Percentiles rank a stretch among this genome's conserved stretches.
These are phyloP conservation scores for Fonsecaea nubica DNA, from an alignment of 2,329 filamentous ascomycete species.

Conservation along the genomic window DNA sequence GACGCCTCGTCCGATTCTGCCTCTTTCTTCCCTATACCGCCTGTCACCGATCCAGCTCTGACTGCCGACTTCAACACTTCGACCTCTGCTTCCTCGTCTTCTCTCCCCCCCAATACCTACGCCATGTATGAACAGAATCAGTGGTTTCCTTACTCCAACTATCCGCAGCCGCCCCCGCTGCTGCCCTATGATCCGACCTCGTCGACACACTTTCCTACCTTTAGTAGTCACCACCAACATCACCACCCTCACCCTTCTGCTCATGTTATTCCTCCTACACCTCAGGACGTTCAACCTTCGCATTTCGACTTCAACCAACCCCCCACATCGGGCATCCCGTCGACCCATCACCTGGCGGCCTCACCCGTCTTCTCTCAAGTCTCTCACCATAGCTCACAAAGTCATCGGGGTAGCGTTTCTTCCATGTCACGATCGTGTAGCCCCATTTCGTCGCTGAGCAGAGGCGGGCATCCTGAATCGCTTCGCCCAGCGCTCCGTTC, in stretches of 20 bases:
- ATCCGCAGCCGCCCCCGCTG: constrained; percentile 31
- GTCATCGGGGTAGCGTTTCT: constrained; percentile 33
- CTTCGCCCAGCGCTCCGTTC: constrained; percentile 32
- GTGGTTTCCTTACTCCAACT: constrained; percentile 36
- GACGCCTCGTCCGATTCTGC: constrained; percentile 31
- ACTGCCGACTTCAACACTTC: constrained; percentile 25
- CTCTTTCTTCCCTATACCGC: constrained; percentile 36
- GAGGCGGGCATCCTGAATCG: constrained; percentile 20
- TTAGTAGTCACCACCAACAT: constrained; percentile 17
- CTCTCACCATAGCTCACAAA: constrained; percentile 30
- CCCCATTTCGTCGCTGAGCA: constrained; percentile 24
- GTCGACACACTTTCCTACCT: constrained; percentile 22
- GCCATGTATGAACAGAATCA: constrained; percentile 35
- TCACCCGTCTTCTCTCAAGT: constrained; percentile 36
- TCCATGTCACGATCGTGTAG: constrained; percentile 39
- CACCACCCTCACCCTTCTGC: constrained; percentile 12
- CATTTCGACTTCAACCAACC: constrained; percentile 37
- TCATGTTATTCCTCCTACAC: constrained; percentile 38
- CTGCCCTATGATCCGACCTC: constrained; percentile 33
- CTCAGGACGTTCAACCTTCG: constrained; percentile 34
- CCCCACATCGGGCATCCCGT: constrained; percentile 24
- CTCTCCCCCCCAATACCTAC: constrained; percentile 27
- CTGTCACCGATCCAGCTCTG: constrained; percentile 32
- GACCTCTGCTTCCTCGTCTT: constrained; percentile 15
- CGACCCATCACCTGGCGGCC: constrained; percentile 29